phyloP scores from a whole-genome alignment of 192 early-diverging fungal species.

The Backusella australiensis region DNA sequence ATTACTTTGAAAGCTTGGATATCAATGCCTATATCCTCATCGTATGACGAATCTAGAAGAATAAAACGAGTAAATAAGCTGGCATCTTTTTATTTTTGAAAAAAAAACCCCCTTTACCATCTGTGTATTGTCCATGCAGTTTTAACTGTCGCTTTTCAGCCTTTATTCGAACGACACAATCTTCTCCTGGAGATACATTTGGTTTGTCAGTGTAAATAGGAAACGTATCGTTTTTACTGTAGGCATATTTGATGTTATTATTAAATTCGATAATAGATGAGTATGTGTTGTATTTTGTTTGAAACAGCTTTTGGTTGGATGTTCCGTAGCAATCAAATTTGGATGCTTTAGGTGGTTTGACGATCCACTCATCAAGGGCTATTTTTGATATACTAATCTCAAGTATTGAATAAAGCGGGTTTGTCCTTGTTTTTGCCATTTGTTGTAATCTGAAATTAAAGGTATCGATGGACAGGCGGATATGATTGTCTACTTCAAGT shows the following conservation, averaged over 20 bases:
- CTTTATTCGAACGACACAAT: conserved; percentile 14
- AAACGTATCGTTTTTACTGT: background rate
- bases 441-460: conserved; percentile 26
- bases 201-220: background rate
- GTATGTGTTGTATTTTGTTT: background rate
- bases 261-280: background rate
- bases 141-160: conserved; percentile 20
- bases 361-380: conserved; percentile 6
- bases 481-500: conserved; percentile 26
- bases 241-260: background rate
- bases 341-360: background rate
- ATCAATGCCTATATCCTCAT: conserved; percentile 41
- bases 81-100: background rate
- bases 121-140: background rate
- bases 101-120: background rate
- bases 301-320: background rate
- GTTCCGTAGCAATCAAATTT: background rate
- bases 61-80: background rate
- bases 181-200: background rate
- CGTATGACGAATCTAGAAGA: background rate
- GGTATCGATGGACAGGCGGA: conserved; percentile 37
- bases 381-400: background rate
- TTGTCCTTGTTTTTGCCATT: background rate
- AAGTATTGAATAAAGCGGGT: background rate
- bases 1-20: conserved; percentile 44